A percentile compares a stretch with the other conserved stretches of the same genome.
Evolutionary conservation across 352 stramenopile genomes (phyloP).

Genomic region (Plasmopara viticola): DNA sequence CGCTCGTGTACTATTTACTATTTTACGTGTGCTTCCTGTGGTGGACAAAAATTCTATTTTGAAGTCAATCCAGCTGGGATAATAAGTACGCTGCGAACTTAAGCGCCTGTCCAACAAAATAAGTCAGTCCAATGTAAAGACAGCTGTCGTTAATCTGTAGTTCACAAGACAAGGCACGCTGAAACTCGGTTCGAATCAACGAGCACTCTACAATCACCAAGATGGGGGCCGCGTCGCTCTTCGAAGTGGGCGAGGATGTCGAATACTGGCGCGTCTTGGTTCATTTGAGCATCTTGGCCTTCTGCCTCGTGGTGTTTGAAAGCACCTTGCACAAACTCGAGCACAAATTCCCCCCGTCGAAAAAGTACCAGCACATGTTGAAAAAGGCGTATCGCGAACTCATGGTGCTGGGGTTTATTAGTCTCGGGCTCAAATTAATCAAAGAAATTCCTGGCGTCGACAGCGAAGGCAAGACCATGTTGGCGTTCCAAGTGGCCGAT

Average conservation of each 20-base stretch:
- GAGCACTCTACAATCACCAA: slow-evolving; percentile 13
- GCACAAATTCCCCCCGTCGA: slow-evolving; percentile 38
- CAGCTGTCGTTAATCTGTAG: too few relatives aligned
- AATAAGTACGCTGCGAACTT: too few relatives aligned
- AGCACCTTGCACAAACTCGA: slow-evolving; percentile 34
- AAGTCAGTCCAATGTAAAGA: too few relatives aligned
- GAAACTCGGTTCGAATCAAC: too few relatives aligned
- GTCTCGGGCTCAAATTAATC: slow-evolving; percentile 42
- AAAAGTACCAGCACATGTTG: slow-evolving; percentile 68
- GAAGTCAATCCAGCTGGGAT: too few relatives aligned
- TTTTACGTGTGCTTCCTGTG: too few relatives aligned
- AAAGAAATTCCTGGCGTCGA: slow-evolving; percentile 33
- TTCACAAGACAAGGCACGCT: too few relatives aligned
- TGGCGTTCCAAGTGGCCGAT: slow-evolving; percentile 54
- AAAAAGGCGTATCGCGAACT: slow-evolving; percentile 55
- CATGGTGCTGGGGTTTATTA: slow-evolving; percentile 56
- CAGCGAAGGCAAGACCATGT: slow-evolving; percentile 24
- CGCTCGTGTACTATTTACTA: too few relatives aligned
- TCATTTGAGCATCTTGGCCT: slow-evolving; percentile 42
- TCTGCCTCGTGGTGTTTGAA: slow-evolving; percentile 46
- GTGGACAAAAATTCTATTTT: too few relatives aligned
- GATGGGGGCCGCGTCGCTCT: slow-evolving; percentile 37
- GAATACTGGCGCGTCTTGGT: slow-evolving; percentile 47
- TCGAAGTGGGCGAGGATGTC: slow-evolving; percentile 48
- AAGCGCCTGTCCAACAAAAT: too few relatives aligned